Percentiles rank a stretch among this genome's conserved stretches.
Evolutionary conservation across 148 eudicot genomes (phyloP).

Genomic region (Agrostemma githago): DNA sequence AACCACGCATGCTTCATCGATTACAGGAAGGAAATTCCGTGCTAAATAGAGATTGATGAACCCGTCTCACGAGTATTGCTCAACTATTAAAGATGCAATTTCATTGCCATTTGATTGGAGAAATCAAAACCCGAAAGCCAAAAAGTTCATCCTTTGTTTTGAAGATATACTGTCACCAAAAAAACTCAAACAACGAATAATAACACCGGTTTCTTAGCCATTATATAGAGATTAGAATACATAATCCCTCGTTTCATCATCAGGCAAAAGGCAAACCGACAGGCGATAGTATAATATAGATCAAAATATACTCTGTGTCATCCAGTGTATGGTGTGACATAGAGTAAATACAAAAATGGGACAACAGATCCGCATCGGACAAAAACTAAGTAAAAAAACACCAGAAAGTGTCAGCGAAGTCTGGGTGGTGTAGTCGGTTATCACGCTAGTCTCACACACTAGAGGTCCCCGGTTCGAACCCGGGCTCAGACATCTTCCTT

Average conservation of each 20-base stretch:
- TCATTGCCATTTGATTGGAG: slow-evolving; percentile 26
- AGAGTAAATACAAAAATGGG: no score
- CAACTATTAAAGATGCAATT: background rate
- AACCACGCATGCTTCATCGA: no score
- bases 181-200: slow-evolving; percentile 29
- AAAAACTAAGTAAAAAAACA: no score
- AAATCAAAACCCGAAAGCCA: slow-evolving; percentile 26
- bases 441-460: slow-evolving; percentile 99
- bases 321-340: no score
- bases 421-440: slow-evolving; percentile 99
- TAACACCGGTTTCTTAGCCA: background rate
- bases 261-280: background rate
- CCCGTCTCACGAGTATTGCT: slow-evolving; percentile 31
- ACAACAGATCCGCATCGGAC: no score
- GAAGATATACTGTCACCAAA: slow-evolving; percentile 14
- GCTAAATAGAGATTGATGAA: no score
- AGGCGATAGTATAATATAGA: no score
- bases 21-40: no score
- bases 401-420: slow-evolving; percentile 14
- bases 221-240: slow-evolving; percentile 2
- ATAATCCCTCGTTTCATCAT: slow-evolving; percentile 7
- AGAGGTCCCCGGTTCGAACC: slow-evolving; percentile 99
- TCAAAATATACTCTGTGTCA: no score
- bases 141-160: slow-evolving; percentile 8
- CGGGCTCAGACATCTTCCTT: slow-evolving; percentile 75